Evolutionary conservation across 2,329 filamentous ascomycete species (phyloP).

Genomic region (Cladophialophora exuberans): DNA sequence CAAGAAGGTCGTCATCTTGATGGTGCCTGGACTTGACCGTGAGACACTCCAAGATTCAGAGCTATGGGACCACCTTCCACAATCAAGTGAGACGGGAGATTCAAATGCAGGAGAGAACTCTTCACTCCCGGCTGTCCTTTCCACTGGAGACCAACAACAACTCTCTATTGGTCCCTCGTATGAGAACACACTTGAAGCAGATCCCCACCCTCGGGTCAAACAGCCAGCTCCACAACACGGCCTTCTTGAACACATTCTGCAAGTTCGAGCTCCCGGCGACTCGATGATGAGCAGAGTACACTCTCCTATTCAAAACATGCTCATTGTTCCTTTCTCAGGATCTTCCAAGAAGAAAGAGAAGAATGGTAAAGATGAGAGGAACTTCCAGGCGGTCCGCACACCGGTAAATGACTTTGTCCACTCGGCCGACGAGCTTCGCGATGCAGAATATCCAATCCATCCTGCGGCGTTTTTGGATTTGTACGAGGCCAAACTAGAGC

Average conservation of each 20-base stretch:
- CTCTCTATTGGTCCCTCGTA: neutral
- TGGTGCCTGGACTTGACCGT: constrained; percentile 89
- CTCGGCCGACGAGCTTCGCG: constrained; percentile 71
- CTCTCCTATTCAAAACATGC: constrained; percentile 83
- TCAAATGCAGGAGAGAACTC: neutral
- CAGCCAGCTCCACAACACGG: constrained; percentile 38
- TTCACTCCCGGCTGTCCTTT: neutral
- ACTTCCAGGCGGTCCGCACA: constrained; percentile 75
- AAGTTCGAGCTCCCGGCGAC: constrained; percentile 83
- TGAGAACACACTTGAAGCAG: neutral
- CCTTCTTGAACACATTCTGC: constrained; percentile 89
- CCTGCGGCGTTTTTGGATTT: constrained; percentile 69
- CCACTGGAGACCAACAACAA: neutral
- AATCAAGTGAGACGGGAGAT: neutral
- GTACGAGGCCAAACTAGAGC: constrained; percentile 58
- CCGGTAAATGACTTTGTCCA: constrained; percentile 80
- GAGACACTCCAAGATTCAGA: constrained; percentile 65
- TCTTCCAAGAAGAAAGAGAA: constrained; percentile 65
- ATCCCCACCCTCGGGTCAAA: neutral
- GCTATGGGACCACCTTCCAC: constrained; percentile 1
- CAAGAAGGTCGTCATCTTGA: constrained; percentile 79
- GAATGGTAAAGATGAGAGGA: constrained; percentile 60
- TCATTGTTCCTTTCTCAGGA: constrained; percentile 74
- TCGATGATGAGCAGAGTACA: constrained; percentile 78
- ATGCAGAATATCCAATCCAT: constrained; percentile 84